Evolutionary conservation across 345 rosid species (phyloP).

Genomic region (Brassica juncea): DNA sequence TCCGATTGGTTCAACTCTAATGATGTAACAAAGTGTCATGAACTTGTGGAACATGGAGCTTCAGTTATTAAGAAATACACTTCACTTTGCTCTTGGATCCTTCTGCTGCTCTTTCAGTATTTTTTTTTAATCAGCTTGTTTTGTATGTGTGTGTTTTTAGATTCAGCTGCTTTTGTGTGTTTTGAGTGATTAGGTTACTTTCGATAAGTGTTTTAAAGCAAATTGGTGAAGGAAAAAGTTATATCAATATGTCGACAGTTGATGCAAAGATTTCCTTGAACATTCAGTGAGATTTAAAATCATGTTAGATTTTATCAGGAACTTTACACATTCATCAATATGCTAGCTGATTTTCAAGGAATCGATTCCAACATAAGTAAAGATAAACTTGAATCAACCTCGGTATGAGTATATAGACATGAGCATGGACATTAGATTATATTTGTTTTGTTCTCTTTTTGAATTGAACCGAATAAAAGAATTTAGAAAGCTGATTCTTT

Average conservation of each 20-base stretch:
- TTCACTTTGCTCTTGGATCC: conserved; percentile 91
- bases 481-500: neutral
- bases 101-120: conserved; percentile 79
- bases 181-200: conserved; percentile 61
- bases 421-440: neutral
- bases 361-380: neutral
- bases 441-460: no score
- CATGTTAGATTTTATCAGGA: neutral
- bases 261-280: conserved; percentile 81
- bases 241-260: conserved; percentile 90
- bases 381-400: neutral
- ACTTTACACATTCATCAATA: no score
- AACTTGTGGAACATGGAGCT: conserved; percentile 78
- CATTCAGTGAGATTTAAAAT: conserved; percentile 66
- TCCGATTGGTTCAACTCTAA: conserved; percentile 1
- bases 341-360: neutral
- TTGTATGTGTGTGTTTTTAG: neutral
- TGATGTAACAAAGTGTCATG: conserved; percentile 62
- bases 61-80: conserved; percentile 72
- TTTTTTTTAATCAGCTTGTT: neutral
- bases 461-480: neutral
- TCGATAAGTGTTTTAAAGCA: conserved; percentile 79
- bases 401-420: neutral
- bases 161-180: neutral
- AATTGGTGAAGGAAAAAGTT: conserved; percentile 69